Evolutionary conservation across 1,139 yeast genomes (phyloP).

Genomic region (Yamadazyma oceani): DNA sequence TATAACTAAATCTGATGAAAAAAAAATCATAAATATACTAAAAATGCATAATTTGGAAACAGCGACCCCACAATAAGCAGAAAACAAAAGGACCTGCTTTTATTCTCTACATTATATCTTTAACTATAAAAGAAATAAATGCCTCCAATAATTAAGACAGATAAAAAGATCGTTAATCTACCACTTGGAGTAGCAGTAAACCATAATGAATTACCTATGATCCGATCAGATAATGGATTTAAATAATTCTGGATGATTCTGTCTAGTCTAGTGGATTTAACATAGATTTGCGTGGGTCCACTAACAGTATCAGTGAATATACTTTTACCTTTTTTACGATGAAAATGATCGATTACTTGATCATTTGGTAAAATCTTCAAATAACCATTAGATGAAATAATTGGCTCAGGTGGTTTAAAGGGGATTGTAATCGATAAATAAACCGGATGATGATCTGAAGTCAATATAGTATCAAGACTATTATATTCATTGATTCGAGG

Average conservation of each 20-base stretch:
- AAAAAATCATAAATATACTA: too few species aligned
- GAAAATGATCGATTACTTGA: conserved; percentile 22
- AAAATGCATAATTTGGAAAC: too few species aligned
- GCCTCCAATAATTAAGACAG: conserved; percentile 6
- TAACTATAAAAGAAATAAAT: conserved; percentile 6
- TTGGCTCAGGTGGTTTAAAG: conserved; percentile 38
- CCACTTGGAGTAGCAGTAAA: conserved; percentile 41
- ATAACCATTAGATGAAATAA: conserved; percentile 43
- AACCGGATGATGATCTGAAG: conserved; percentile 47
- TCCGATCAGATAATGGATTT: conserved; percentile 32
- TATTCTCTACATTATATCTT: neutral
- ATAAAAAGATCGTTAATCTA: conserved; percentile 23
- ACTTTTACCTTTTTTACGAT: conserved; percentile 12
- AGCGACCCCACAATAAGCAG: too few species aligned
- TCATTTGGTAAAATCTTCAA: conserved; percentile 35
- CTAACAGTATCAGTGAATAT: conserved; percentile 23
- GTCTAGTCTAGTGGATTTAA: conserved; percentile 44
- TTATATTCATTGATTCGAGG: conserved; percentile 39
- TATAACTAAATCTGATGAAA: too few species aligned
- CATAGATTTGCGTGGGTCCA: conserved; percentile 46
- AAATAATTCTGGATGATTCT: conserved; percentile 26
- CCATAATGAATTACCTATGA: conserved; percentile 44
- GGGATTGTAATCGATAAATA: conserved; percentile 48
- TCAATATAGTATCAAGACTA: conserved; percentile 33
- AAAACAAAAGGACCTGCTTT: too few species aligned